A percentile compares a stretch with the other conserved stretches of the same genome.
These are phyloP conservation scores for Pichia terricola DNA, from an alignment of 1,139 yeast genomes.

Conservation along the genomic window DNA sequence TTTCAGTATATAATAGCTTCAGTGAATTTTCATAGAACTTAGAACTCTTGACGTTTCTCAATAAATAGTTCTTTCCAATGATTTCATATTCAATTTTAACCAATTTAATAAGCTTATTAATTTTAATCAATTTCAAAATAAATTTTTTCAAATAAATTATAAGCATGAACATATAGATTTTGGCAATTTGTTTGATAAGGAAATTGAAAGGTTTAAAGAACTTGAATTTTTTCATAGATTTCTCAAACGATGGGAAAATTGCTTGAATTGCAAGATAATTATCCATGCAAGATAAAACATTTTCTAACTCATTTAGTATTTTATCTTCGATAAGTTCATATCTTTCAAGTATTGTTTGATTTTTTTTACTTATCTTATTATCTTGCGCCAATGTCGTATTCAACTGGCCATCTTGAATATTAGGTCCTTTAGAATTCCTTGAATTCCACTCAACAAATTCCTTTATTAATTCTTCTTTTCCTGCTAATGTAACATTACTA, in stretches of 20 bases:
- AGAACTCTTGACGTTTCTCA: slow-evolving; percentile 1
- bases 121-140: slow-evolving; percentile 12
- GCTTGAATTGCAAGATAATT: slow-evolving; percentile 23
- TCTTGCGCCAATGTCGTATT: too few relatives aligned
- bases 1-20: slow-evolving; percentile 18
- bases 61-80: slow-evolving; percentile 2
- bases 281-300: slow-evolving; percentile 21
- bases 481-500: too few relatives aligned
- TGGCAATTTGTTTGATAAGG: slow-evolving; percentile 16
- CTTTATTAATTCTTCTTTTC: too few relatives aligned
- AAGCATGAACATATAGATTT: slow-evolving; percentile 22
- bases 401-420: too few relatives aligned
- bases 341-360: neutral
- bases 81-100: slow-evolving; percentile 12
- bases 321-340: slow-evolving; percentile 14
- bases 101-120: slow-evolving; percentile 15
- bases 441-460: too few relatives aligned
- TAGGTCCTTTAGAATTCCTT: too few relatives aligned
- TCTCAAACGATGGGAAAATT: slow-evolving; percentile 9
- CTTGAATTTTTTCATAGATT: slow-evolving; percentile 3
- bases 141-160: slow-evolving; percentile 20
- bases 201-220: slow-evolving; percentile 11
- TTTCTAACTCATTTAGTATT: slow-evolving; percentile 17
- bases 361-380: too few relatives aligned
- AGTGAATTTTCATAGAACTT: slow-evolving; percentile 11